Evolutionary conservation across 306 rosid species (phyloP).

Genomic region (Luffa aegyptiaca): DNA sequence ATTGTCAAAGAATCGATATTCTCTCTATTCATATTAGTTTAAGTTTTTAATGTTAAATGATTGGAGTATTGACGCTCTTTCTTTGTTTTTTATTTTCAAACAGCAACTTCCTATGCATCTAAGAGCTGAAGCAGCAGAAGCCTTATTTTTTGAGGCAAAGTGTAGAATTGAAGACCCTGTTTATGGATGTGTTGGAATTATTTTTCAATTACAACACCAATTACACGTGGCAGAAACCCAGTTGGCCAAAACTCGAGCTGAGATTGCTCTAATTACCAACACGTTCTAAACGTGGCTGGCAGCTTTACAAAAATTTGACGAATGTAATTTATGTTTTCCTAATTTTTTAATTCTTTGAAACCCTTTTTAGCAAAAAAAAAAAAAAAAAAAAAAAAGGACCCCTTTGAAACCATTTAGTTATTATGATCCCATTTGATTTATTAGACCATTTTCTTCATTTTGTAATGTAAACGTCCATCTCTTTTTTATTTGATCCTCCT

Average conservation of each 20-base stretch:
- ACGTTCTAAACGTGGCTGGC: background rate
- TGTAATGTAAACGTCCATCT: no score
- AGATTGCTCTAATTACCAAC: constrained; percentile 13
- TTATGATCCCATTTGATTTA: no score
- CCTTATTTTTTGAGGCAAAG: constrained; percentile 44
- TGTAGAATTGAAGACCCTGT: constrained; percentile 48
- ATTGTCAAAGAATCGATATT: no score
- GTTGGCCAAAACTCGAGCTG: constrained; percentile 34
- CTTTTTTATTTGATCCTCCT: no score
- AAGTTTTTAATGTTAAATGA: background rate
- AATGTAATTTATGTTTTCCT: background rate
- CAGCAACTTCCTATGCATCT: constrained; percentile 35
- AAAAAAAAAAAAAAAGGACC: no score
- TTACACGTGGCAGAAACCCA: constrained; percentile 26
- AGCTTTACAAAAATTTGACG: background rate
- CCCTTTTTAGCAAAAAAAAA: no score
- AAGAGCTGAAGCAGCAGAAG: constrained; percentile 39
- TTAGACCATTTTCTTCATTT: no score
- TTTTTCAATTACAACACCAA: constrained; percentile 37
- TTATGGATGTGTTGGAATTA: constrained; percentile 50
- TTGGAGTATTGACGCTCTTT: background rate
- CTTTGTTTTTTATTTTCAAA: background rate
- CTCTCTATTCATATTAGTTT: no score
- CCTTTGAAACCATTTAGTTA: no score
- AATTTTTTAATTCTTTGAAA: no score